Evolutionary conservation across 495 filamentous ascomycete species (phyloP).

Genomic region (Cairneyella variabilis): DNA sequence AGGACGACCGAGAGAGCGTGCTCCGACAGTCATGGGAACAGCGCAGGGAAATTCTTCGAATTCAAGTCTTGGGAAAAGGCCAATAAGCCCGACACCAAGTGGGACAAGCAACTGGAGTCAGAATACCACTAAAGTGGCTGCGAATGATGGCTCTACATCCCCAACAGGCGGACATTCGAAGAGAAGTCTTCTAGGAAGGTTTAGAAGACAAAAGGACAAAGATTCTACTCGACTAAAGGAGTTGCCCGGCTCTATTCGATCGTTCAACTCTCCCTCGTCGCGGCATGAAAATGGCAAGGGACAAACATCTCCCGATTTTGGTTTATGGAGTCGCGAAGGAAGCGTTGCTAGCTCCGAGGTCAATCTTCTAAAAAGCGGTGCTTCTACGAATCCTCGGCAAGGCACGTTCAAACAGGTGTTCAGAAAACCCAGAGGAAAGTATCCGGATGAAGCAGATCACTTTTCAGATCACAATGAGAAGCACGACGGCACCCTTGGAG

Average conservation of each 20-base stretch:
- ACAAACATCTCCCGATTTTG: constrained; percentile 21
- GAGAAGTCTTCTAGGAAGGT: constrained; percentile 60
- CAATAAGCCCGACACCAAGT: constrained; percentile 35
- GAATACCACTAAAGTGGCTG: constrained; percentile 2
- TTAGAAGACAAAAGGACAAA: constrained; percentile 57
- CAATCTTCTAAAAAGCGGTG: constrained; percentile 26
- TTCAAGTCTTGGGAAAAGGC: constrained; percentile 48
- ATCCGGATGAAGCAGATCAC: constrained; percentile 23
- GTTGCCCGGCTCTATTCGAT: constrained; percentile 51
- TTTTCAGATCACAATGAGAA: constrained; percentile 40
- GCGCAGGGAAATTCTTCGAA: constrained; percentile 22
- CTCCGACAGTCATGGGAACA: constrained; percentile 64
- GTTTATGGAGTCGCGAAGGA: constrained; percentile 25
- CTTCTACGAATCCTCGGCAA: constrained; percentile 35
- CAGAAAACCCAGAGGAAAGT: constrained; percentile 37
- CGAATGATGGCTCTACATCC: constrained; percentile 35
- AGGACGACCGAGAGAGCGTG: constrained; percentile 40
- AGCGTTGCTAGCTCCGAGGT: constrained; percentile 24
- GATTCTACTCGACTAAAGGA: constrained; percentile 43
- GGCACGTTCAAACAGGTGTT: constrained; percentile 54
- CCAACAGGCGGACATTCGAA: constrained; percentile 57
- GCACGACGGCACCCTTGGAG: constrained; percentile 41
- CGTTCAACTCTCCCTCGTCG: constrained; percentile 35
- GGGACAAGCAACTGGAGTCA: constrained; percentile 22
- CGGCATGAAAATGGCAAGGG: constrained; percentile 16